Evolutionary conservation across 148 eudicot species (phyloP).

Genomic region (Vaccinium corymbosum): DNA sequence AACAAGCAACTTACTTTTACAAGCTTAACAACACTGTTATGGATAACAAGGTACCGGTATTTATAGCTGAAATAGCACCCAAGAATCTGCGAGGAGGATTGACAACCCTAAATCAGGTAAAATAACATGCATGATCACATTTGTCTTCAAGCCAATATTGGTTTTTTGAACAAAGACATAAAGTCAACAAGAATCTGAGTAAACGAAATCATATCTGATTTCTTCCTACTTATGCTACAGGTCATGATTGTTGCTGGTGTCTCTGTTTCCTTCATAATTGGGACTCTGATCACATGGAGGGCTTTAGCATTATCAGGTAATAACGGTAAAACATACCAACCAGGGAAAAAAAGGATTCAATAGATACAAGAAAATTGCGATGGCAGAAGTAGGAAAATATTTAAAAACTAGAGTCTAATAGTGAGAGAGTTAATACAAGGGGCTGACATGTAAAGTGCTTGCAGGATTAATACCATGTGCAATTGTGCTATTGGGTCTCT

Average conservation of each 20-base stretch:
- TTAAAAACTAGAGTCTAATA: not conserved
- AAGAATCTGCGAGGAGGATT: conserved; percentile 82
- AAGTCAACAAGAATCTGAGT: not conserved
- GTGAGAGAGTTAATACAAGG: not conserved
- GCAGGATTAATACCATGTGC: conserved; percentile 84
- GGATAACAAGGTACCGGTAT: conserved; percentile 69
- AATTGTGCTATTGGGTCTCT: conserved; percentile 63
- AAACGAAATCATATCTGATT: not conserved
- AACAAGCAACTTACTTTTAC: not conserved
- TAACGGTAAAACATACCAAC: not conserved
- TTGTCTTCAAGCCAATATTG: not conserved
- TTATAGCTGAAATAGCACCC: conserved; percentile 92
- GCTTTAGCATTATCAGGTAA: conserved; percentile 72
- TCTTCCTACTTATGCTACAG: conserved; percentile 29
- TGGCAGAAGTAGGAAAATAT: not conserved
- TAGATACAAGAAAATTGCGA: not conserved
- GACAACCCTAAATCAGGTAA: conserved; percentile 83
- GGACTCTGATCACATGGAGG: conserved; percentile 77
- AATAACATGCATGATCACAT: not conserved
- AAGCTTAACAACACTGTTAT: conserved; percentile 8
- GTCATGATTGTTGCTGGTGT: conserved; percentile 82
- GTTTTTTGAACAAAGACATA: not conserved
- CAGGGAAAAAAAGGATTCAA: not conserved
- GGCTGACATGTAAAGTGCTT: conserved; percentile 22
- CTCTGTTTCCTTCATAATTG: conserved; percentile 75